Conservation (phyloP, 345 rosid genomes). For the Odontarrhena argentea region DNA sequence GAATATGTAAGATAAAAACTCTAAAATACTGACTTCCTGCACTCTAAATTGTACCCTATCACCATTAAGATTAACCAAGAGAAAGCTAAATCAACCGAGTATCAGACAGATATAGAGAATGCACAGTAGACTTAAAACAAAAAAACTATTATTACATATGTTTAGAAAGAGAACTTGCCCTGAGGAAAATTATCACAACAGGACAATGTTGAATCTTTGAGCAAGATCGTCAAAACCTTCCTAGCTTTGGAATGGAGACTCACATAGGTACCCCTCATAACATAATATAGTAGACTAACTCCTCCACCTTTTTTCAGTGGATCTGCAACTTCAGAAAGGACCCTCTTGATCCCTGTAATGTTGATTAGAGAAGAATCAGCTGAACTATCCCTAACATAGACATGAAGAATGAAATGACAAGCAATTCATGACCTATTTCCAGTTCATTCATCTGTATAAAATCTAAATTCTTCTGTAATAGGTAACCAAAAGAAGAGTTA, state of each 20-base stretch:
- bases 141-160: not conserved
- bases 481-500: too few relatives aligned
- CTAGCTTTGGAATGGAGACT: slow-evolving; percentile 74
- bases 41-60: too few relatives aligned
- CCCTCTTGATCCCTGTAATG: slow-evolving; percentile 60
- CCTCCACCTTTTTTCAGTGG: slow-evolving; percentile 56
- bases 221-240: slow-evolving; percentile 51
- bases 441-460: too few relatives aligned
- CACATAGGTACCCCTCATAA: slow-evolving; percentile 62
- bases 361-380: slow-evolving; percentile 25
- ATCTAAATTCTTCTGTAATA: too few relatives aligned
- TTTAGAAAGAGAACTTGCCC: slow-evolving; percentile 52
- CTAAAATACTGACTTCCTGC: too few relatives aligned
- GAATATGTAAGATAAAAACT: too few relatives aligned
- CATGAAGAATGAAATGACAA: slow-evolving; percentile 9
- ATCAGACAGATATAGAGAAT: too few relatives aligned
- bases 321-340: slow-evolving; percentile 63
- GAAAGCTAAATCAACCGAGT: not conserved
- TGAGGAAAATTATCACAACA: slow-evolving; percentile 54
- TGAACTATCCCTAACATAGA: slow-evolving; percentile 5
- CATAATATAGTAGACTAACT: slow-evolving; percentile 63
- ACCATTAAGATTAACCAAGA: not conserved
- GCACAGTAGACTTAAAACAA: slow-evolving; percentile 3
- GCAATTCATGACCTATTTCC: slow-evolving; percentile 54
- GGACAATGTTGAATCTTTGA: slow-evolving; percentile 52